A percentile compares a stretch with the other conserved stretches of the same genome.
These are phyloP conservation scores for Dalbergia oliveri DNA, from an alignment of 306 rosid species.

Conservation along the genomic window DNA sequence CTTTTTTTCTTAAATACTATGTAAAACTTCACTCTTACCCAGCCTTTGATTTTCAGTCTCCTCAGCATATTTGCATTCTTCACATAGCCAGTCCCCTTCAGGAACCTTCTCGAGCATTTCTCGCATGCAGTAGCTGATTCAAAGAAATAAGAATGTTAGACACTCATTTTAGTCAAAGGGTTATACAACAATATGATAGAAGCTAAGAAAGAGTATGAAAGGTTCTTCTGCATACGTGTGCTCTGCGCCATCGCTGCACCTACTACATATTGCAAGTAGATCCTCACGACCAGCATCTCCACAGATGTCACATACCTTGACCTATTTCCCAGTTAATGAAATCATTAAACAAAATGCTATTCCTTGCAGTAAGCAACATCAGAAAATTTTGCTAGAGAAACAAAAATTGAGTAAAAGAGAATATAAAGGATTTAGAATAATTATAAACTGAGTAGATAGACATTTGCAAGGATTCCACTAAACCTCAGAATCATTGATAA, in stretches of 20 bases:
- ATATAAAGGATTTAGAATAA: conserved; percentile 4
- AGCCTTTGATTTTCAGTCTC: conserved; percentile 65
- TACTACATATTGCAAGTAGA: conserved; percentile 84
- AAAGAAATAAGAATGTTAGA: conserved; percentile 41
- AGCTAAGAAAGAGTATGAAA: conserved; percentile 22
- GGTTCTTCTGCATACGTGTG: conserved; percentile 73
- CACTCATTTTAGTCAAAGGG: conserved; percentile 37
- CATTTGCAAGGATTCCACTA: conserved; percentile 8
- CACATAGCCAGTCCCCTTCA: conserved; percentile 88
- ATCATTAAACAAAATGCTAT: not conserved
- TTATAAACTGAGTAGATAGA: conserved; percentile 19
- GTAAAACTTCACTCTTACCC: conserved; percentile 57
- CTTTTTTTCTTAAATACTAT: conserved; percentile 14
- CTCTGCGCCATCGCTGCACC: conserved; percentile 98
- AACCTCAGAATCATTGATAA: conserved; percentile 23
- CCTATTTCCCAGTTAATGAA: conserved; percentile 59
- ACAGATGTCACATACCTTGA: conserved; percentile 95
- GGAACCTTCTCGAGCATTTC: conserved; percentile 81
- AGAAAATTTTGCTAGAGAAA: conserved; percentile 34
- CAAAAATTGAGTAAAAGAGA: conserved; percentile 3
- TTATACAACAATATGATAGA: conserved; percentile 29
- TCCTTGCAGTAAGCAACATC: conserved; percentile 20
- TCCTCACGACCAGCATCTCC: conserved; percentile 97
- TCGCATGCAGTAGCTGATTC: conserved; percentile 90
- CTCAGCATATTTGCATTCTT: conserved; percentile 79